Conservation (phyloP, 2,329 filamentous ascomycete species). For the Aciculosporium take region DNA sequence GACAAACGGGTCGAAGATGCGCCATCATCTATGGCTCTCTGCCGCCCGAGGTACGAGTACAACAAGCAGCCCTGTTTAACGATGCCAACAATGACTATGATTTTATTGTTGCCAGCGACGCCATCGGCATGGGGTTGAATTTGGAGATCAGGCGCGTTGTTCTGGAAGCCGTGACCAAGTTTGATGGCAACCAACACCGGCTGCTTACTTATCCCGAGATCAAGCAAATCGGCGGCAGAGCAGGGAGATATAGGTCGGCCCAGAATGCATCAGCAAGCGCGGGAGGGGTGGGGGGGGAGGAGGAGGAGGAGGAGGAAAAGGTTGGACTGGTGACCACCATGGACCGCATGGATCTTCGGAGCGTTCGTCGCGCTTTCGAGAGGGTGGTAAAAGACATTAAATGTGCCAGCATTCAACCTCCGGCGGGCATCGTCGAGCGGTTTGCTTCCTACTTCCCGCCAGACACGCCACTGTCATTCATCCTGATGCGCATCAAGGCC, state of each 20-base stretch:
- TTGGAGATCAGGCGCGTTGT: constrained; percentile 82
- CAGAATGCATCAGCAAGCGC: constrained; percentile 13
- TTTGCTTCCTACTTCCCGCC: constrained; percentile 74
- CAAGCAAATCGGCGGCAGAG: constrained; percentile 89
- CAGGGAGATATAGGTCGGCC: constrained; percentile 69
- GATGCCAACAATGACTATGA: constrained; percentile 93
- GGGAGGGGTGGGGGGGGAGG: constrained; percentile 14
- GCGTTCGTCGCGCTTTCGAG: constrained; percentile 48
- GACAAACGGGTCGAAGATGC: constrained; percentile 59
- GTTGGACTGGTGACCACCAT: constrained; percentile 69
- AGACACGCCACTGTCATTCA: constrained; percentile 67
- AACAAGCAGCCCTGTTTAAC: constrained; percentile 88
- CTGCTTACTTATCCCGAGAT: constrained; percentile 60
- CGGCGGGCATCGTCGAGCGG: constrained; percentile 52
- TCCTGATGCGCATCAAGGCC: constrained; percentile 61
- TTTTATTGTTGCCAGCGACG: constrained; percentile 83
- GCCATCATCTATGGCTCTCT: constrained; percentile 88
- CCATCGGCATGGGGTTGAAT: constrained; percentile 95
- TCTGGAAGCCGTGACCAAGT: constrained; percentile 67
- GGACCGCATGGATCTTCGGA: constrained; percentile 50
- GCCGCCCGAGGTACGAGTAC: constrained; percentile 81
- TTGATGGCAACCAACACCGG: constrained; percentile 43
- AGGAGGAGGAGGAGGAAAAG: constrained; percentile 20
- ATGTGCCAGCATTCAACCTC: constrained; percentile 61
- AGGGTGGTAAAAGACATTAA: constrained; percentile 50